Conservation (phyloP, 352 stramenopile species). For the Elongisporangium prolatum region DNA sequence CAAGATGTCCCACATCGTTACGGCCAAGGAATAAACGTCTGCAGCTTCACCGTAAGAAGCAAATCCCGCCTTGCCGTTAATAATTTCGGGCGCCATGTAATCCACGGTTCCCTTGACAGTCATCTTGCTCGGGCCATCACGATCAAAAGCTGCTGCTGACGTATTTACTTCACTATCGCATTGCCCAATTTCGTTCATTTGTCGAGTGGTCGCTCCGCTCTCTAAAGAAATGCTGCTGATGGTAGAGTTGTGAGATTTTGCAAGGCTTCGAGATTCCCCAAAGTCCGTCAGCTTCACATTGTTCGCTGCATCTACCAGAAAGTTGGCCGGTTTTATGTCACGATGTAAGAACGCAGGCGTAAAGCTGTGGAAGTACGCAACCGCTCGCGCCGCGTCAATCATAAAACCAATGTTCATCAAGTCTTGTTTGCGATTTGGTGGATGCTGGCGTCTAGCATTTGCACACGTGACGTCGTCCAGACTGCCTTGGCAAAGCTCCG, state of each 20-base stretch:
- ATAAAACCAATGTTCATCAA: slow-evolving; percentile 62
- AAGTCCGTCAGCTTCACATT: slow-evolving; percentile 81
- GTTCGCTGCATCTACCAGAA: slow-evolving; percentile 59
- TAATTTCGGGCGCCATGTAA: slow-evolving; percentile 82
- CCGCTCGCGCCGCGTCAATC: slow-evolving; percentile 52
- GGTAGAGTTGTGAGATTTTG: slow-evolving; percentile 2
- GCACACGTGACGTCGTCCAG: slow-evolving; percentile 37
- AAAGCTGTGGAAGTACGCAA: slow-evolving; percentile 75
- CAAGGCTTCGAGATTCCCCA: slow-evolving; percentile 46
- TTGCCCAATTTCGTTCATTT: neutral
- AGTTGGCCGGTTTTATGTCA: slow-evolving; percentile 79
- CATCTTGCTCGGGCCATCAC: slow-evolving; percentile 22
- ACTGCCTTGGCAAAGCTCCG: slow-evolving; percentile 68
- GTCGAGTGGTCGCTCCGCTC: slow-evolving; percentile 14
- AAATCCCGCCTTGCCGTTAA: slow-evolving; percentile 52
- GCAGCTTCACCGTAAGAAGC: slow-evolving; percentile 58
- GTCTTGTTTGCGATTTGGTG: slow-evolving; percentile 46
- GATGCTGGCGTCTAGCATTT: slow-evolving; percentile 25
- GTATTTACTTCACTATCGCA: too few relatives aligned
- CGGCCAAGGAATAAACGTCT: slow-evolving; percentile 68
- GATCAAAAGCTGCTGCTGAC: slow-evolving; percentile 3
- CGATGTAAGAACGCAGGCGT: slow-evolving; percentile 62
- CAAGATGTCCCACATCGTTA: slow-evolving; percentile 76
- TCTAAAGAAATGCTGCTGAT: slow-evolving; percentile 5
- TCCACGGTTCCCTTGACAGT: slow-evolving; percentile 68